Evolutionary conservation across 2,329 filamentous ascomycete species (phyloP).

Genomic region (Chaetomium strumarium): DNA sequence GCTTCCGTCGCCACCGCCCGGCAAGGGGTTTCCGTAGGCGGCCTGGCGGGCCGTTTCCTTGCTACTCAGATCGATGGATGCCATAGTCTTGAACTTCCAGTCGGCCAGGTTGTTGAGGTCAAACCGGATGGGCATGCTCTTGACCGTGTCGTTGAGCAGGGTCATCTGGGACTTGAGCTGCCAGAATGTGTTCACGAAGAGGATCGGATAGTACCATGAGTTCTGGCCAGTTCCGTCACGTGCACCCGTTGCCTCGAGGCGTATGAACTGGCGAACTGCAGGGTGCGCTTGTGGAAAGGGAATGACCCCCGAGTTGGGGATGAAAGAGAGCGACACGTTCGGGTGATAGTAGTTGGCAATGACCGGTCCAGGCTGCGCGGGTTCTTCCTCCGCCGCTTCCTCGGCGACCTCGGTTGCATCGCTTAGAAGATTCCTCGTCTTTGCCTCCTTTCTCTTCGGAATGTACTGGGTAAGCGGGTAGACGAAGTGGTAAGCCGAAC

Average conservation of each 20-base stretch:
- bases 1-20: conserved; percentile 78
- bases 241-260: conserved; percentile 72
- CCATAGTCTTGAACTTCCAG: conserved; percentile 86
- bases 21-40: conserved; percentile 63
- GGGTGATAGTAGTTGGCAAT: conserved; percentile 89
- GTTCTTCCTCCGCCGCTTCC: conserved; percentile 44
- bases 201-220: conserved; percentile 85
- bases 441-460: conserved; percentile 81
- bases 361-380: conserved; percentile 56
- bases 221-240: conserved; percentile 81
- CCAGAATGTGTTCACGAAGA: conserved; percentile 97
- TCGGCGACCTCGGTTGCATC: conserved; percentile 44
- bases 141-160: conserved; percentile 83
- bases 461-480: conserved; percentile 86
- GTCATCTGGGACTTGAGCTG: conserved; percentile 89
- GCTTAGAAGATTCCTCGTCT: conserved; percentile 81
- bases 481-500: conserved; percentile 74
- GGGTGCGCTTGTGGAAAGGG: conserved; percentile 63
- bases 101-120: conserved; percentile 73
- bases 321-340: conserved; percentile 83
- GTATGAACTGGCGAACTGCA: conserved; percentile 69
- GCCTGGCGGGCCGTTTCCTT: conserved; percentile 77
- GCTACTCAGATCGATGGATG: conserved; percentile 79
- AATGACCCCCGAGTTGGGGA: conserved; percentile 71
- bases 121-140: conserved; percentile 73